A percentile compares a stretch with the other conserved stretches of the same genome.
Conservation (phyloP, 805 yeast species). For the Wickerhamiella sergipiensis region DNA sequence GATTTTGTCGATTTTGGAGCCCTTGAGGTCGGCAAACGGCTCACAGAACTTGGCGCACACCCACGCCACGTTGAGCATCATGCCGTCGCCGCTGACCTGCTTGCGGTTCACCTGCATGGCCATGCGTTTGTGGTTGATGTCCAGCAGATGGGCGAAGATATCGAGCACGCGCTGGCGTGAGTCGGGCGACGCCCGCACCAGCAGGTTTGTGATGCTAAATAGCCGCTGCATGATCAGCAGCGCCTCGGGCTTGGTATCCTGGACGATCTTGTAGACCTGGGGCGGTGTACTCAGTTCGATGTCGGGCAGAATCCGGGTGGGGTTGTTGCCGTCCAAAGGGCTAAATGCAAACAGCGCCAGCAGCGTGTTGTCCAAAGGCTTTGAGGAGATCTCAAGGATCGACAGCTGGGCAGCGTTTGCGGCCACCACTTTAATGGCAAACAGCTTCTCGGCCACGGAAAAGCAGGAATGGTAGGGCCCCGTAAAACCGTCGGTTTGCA, state of each 20-base stretch:
- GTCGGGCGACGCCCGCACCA: constrained; percentile 56
- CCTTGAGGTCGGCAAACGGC: constrained; percentile 66
- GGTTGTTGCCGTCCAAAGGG: constrained; percentile 46
- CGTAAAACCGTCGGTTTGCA: not conserved
- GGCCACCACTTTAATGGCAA: constrained; percentile 50
- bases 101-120: constrained; percentile 61
- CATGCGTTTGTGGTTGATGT: constrained; percentile 72
- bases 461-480: constrained; percentile 33
- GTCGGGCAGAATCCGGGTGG: constrained; percentile 33
- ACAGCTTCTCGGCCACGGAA: constrained; percentile 39
- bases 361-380: constrained; percentile 42
- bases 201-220: constrained; percentile 54
- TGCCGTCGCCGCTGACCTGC: constrained; percentile 60
- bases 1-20: constrained; percentile 55
- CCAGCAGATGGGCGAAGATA: constrained; percentile 62
- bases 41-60: constrained; percentile 58
- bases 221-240: constrained; percentile 28
- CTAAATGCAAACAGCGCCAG: constrained; percentile 71
- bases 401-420: constrained; percentile 43
- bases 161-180: constrained; percentile 51
- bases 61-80: constrained; percentile 63
- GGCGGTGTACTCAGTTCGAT: constrained; percentile 10
- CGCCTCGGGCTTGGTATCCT: constrained; percentile 16
- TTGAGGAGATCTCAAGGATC: constrained; percentile 31
- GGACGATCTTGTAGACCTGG: constrained; percentile 10